Percentiles rank a stretch among this genome's conserved stretches.
These are phyloP conservation scores for Aureobasidium sp. DNA, from an alignment of 2,329 filamentous ascomycete genomes.

Conservation along the genomic window DNA sequence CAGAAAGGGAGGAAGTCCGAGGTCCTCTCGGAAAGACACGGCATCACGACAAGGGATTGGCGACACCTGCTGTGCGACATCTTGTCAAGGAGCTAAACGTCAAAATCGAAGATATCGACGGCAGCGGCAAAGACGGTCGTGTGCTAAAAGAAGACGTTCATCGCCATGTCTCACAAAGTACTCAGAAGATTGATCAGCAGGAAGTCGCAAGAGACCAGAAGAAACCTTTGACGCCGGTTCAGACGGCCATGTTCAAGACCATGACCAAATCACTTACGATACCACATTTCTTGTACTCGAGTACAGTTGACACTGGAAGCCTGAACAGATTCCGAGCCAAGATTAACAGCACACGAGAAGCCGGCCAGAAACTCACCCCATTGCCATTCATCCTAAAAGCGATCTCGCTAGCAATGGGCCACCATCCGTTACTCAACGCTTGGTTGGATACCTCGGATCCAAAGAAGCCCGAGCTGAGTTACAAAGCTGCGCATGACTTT, in stretches of 20 bases:
- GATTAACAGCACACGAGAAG: conserved; percentile 54
- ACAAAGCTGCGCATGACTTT: conserved; percentile 85
- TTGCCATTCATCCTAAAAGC: conserved; percentile 96
- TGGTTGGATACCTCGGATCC: conserved; percentile 61
- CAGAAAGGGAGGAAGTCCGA: conserved; percentile 9
- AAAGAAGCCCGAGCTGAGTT: conserved; percentile 65
- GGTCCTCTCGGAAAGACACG: conserved; percentile 8
- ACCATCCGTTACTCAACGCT: conserved; percentile 82
- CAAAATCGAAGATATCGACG: conserved; percentile 69
- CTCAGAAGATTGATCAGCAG: conserved; percentile 27
- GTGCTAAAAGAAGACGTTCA: conserved; percentile 90
- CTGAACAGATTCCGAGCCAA: conserved; percentile 66
- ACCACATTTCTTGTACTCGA: conserved; percentile 91
- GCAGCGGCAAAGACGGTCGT: conserved; percentile 83
- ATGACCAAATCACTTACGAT: conserved; percentile 91
- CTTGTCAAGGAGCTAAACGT: conserved; percentile 73
- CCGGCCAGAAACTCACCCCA: conserved; percentile 65
- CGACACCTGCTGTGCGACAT: conserved; percentile 88
- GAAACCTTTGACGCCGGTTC: conserved; percentile 65
- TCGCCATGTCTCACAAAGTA: conserved; percentile 24
- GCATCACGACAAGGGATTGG: conserved; percentile 46
- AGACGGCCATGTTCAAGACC: conserved; percentile 91
- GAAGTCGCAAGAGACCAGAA: conserved; percentile 53
- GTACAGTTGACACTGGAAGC: conserved; percentile 75
- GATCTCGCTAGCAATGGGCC: conserved; percentile 72